A percentile compares a stretch with the other conserved stretches of the same genome.
phyloP scores from a whole-genome alignment of 1,139 yeast species.

The Geotrichum carabidarum region DNA sequence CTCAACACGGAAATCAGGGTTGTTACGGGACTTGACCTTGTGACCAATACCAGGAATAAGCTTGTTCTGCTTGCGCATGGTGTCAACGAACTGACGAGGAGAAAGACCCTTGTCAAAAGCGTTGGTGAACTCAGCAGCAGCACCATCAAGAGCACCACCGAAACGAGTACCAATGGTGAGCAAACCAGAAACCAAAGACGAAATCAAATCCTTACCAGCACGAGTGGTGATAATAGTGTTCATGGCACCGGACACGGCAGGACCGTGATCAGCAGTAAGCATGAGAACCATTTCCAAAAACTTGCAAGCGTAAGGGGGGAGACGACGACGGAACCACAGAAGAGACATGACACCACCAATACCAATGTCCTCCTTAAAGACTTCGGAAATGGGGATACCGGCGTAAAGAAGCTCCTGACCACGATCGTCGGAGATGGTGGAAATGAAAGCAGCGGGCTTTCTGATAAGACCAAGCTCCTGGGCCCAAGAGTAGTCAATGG shows the following conservation, averaged over 20 bases:
- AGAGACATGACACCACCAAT: conserved; percentile 48
- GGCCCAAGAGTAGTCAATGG: conserved; percentile 47
- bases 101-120: conserved; percentile 45
- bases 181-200: conserved; percentile 44
- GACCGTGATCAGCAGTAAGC: conserved; percentile 49
- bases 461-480: conserved; percentile 46
- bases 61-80: conserved; percentile 47
- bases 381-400: conserved; percentile 46
- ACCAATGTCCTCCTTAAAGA: conserved; percentile 46
- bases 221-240: conserved; percentile 47
- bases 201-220: conserved; percentile 46
- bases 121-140: conserved; percentile 44
- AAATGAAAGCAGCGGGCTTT: conserved; percentile 47
- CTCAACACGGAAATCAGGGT: conserved; percentile 48
- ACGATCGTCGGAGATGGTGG: conserved; percentile 47
- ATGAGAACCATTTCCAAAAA: conserved; percentile 46
- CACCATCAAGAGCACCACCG: conserved; percentile 48
- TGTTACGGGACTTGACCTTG: conserved; percentile 46
- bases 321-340: conserved; percentile 45
- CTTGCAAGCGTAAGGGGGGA: conserved; percentile 44
- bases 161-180: conserved; percentile 45
- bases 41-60: conserved; percentile 47
- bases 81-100: conserved; percentile 45
- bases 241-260: conserved; percentile 48
- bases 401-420: conserved; percentile 46